Base-by-base conservation (phyloP, 2,329 filamentous ascomycete genomes). In the Magnaporthales sp. region DNA sequence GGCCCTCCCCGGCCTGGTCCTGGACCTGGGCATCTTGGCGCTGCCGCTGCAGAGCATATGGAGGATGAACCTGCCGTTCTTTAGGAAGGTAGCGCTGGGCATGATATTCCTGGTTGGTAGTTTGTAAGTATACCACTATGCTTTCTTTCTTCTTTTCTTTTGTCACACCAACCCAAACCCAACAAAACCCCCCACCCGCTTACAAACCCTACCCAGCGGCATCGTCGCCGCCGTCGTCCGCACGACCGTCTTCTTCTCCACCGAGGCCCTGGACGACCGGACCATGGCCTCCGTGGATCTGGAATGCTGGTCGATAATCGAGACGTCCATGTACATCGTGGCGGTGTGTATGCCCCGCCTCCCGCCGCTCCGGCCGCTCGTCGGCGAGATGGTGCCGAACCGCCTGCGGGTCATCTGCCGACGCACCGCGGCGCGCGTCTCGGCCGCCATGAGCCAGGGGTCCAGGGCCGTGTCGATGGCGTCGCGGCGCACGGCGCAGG, bases 11-110 rank as follows among this genome's bases (percentile, higher is more conserved):
- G 69, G 71, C 1, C 67, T 74, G 56, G 38, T 74, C 3, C 68
- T 74, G 13, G 73, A 74, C 56, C 51, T 72, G 7, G 46, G 71
- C 60, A 71, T 74, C 68, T 73, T 75, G 66, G 68, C 66, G 0
- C 64, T 74, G 64, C 73, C 73, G 4, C 30, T 74, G 30, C 64
- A 64, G 27, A 74, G 72, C 51, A 72, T 74, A 24, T 75, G 73
- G 73, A 51, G 68, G 4, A 66, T 75, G 15, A 71, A 71, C 63
- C 63, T 75, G 65, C 72, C 73, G 0, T 54, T 69, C 19, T 63
- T 68, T 24, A 74, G 74, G 65, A 68, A 70, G 60, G 26, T 74
- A 8, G 73, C 72, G 11, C 66, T 75, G 60, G 66, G 73, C 4
- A 62, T 70, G 1, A 70, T 74, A 27, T 75, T 75, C 30, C 26